phyloP scores from a whole-genome alignment of 202 grass and related monocot genomes.

The Musa balbisiana region DNA sequence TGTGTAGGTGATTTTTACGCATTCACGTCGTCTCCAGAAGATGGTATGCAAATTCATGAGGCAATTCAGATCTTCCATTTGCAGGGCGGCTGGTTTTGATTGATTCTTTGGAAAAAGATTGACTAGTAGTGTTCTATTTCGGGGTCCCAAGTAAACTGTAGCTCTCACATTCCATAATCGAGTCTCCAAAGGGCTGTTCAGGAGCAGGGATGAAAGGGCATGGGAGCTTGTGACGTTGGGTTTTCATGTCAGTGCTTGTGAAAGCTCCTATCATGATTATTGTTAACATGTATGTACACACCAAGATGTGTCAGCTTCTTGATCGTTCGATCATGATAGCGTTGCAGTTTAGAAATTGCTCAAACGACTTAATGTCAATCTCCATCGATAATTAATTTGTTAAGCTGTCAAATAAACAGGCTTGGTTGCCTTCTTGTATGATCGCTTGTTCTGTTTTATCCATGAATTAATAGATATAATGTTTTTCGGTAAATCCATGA shows the following conservation, averaged over 20 bases:
- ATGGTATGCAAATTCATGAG: not conserved
- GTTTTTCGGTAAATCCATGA: too few species aligned
- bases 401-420: too few species aligned
- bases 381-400: too few species aligned
- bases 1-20: slow-evolving; percentile 13
- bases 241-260: not conserved
- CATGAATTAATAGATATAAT: too few species aligned
- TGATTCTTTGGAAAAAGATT: not conserved
- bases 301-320: too few species aligned
- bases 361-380: too few species aligned
- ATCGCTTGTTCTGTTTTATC: too few species aligned
- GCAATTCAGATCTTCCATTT: not conserved
- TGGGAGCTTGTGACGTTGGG: not conserved
- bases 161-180: not conserved
- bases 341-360: too few species aligned
- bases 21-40: slow-evolving; percentile 35
- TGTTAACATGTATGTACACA: too few species aligned
- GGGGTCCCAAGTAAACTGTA: not conserved
- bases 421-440: too few species aligned
- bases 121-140: not conserved
- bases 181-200: not conserved
- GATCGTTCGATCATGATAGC: too few species aligned
- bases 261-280: not conserved
- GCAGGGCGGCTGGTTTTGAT: not conserved
- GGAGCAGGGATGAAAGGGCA: not conserved